A percentile compares a stretch with the other conserved stretches of the same genome.
phyloP scores from a whole-genome alignment of 495 filamentous ascomycete genomes.

The Cercophora newfieldiana region DNA sequence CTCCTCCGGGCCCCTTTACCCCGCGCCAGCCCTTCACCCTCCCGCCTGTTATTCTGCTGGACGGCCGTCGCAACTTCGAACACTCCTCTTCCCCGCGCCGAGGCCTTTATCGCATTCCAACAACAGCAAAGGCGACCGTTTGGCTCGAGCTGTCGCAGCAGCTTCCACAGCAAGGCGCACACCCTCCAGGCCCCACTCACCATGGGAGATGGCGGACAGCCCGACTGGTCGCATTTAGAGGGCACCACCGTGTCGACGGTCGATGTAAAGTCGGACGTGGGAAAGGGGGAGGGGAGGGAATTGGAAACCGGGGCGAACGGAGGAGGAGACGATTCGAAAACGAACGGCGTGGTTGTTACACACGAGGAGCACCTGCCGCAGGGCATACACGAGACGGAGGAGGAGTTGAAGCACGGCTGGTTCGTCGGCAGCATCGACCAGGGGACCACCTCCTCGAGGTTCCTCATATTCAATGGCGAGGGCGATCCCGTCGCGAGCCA shows the following conservation, averaged over 20 bases:
- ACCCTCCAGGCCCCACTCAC: not conserved
- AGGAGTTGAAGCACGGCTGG: constrained; percentile 34
- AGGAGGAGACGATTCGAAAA: not conserved
- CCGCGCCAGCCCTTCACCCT: constrained; percentile 7
- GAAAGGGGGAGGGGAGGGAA: not conserved
- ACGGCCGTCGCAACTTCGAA: not conserved
- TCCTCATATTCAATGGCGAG: constrained; percentile 83
- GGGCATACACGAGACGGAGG: constrained; percentile 32
- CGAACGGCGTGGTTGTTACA: constrained; percentile 5
- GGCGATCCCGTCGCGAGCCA: constrained; percentile 83
- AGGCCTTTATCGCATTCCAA: not conserved
- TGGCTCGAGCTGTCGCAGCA: constrained; percentile 13
- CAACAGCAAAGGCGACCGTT: not conserved
- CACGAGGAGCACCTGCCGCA: constrained; percentile 31
- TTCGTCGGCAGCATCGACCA: constrained; percentile 75
- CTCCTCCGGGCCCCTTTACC: constrained; percentile 13
- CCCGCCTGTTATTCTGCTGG: not conserved
- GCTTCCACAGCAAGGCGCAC: not conserved
- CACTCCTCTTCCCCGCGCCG: not conserved
- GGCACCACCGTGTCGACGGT: not conserved
- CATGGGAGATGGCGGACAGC: constrained; percentile 16
- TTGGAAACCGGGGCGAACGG: not conserved
- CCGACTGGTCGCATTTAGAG: constrained; percentile 7
- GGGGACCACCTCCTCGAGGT: constrained; percentile 90
- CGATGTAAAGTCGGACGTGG: not conserved